Percentiles rank a stretch among this genome's conserved stretches.
These are phyloP conservation scores for Oligophagozyma castellii DNA, from an alignment of 1,139 yeast species.

Conservation along the genomic window DNA sequence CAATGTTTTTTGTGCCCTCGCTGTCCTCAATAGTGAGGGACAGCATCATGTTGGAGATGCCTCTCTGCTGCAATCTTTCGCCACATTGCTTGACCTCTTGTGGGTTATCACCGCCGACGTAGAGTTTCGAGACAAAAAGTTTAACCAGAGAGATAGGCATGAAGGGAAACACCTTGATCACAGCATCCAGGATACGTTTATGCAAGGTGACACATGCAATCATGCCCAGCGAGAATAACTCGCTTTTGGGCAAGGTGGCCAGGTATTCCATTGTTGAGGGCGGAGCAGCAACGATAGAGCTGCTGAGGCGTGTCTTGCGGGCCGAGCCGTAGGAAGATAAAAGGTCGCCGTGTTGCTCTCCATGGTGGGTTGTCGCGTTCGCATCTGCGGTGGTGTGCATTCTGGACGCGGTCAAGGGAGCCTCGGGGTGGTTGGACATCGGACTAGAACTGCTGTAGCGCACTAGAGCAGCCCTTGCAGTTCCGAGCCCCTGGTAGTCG, in stretches of 20 bases:
- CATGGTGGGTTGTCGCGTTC: too few species aligned
- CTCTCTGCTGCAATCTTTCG: slow-evolving; percentile 47
- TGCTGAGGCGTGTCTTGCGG: background rate
- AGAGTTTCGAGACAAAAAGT: slow-evolving; percentile 63
- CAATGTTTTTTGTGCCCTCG: slow-evolving; percentile 51
- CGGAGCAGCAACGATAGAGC: slow-evolving; percentile 5
- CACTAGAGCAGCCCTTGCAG: too few species aligned
- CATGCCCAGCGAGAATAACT: slow-evolving; percentile 44
- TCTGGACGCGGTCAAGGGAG: too few species aligned
- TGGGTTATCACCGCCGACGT: slow-evolving; percentile 82
- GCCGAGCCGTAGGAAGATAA: slow-evolving; percentile 1
- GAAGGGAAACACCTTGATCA: slow-evolving; percentile 57
- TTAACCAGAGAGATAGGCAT: slow-evolving; percentile 63
- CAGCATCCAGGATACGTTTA: slow-evolving; percentile 44
- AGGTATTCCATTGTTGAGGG: slow-evolving; percentile 22
- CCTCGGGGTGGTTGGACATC: too few species aligned
- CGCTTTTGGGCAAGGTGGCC: slow-evolving; percentile 24
- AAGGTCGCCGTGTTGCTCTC: too few species aligned
- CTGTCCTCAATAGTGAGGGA: slow-evolving; percentile 89
- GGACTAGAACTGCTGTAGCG: too few species aligned
- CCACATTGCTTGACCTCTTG: slow-evolving; percentile 63
- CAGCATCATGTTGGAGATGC: slow-evolving; percentile 87
- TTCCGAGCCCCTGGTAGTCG: too few species aligned
- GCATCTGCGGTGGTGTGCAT: background rate
- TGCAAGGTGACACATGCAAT: slow-evolving; percentile 58